Percentiles rank a stretch among this genome's conserved stretches.
Conservation (phyloP, 2,329 filamentous ascomycete species). For the Cordyceps farinosa region DNA sequence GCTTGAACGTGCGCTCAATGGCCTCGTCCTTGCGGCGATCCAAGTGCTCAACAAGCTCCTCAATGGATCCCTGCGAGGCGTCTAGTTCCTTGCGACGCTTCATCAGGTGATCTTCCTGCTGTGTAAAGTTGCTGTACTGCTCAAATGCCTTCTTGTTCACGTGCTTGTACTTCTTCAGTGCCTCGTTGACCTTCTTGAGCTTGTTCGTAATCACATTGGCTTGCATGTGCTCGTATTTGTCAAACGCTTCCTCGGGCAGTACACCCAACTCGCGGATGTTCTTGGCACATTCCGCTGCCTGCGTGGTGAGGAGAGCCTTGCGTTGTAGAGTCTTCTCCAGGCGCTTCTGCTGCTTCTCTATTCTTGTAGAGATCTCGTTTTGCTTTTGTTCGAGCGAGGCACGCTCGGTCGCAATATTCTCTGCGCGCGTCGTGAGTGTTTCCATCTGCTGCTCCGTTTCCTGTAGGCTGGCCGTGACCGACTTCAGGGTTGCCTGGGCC, state of each 20-base stretch:
- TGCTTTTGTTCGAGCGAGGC: conserved; percentile 66
- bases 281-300: conserved; percentile 75
- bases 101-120: conserved; percentile 81
- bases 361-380: conserved; percentile 70
- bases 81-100: conserved; percentile 85
- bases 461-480: conserved; percentile 64
- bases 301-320: conserved; percentile 73
- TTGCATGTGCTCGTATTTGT: conserved; percentile 81
- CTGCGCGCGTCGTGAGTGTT: conserved; percentile 45
- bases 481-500: conserved; percentile 62
- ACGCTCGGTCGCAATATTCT: conserved; percentile 53
- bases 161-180: conserved; percentile 92
- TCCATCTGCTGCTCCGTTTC: conserved; percentile 73
- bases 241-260: conserved; percentile 88
- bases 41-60: conserved; percentile 86
- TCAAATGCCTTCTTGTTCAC: conserved; percentile 99
- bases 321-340: conserved; percentile 92
- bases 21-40: conserved; percentile 97
- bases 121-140: conserved; percentile 96
- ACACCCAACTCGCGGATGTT: conserved; percentile 93
- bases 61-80: conserved; percentile 79
- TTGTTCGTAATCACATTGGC: conserved; percentile 65
- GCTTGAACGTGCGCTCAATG: conserved; percentile 97
- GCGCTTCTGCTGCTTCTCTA: conserved; percentile 81
- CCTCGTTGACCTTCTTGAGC: conserved; percentile 87